Evolutionary conservation across 1,284 basidiomycete genomes (phyloP).

Genomic region (Sanghuangporus baumii): DNA sequence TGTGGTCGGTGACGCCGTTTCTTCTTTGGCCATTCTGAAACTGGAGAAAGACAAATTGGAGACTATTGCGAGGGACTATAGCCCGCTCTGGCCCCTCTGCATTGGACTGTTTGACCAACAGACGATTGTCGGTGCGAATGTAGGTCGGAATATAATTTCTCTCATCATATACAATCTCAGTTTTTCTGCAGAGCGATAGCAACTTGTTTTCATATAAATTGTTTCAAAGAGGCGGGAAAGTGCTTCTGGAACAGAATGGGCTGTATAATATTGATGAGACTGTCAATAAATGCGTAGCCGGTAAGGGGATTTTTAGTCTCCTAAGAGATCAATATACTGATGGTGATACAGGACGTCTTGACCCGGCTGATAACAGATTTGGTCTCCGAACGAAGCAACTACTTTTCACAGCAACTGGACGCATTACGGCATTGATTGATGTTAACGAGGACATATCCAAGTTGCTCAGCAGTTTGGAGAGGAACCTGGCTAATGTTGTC

Average conservation of each 20-base stretch:
- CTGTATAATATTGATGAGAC: slow-evolving; percentile 64
- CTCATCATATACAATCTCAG: not conserved
- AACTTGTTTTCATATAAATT: slow-evolving; percentile 73
- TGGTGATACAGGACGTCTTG: slow-evolving; percentile 1
- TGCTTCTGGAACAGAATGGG: slow-evolving; percentile 54
- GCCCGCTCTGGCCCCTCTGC: slow-evolving; percentile 65
- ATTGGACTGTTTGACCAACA: slow-evolving; percentile 49
- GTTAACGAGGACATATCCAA: slow-evolving; percentile 46
- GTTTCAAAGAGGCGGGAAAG: slow-evolving; percentile 33
- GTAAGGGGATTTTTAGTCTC: slow-evolving; percentile 30
- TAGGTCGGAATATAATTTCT: slow-evolving; percentile 34
- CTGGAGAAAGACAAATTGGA: slow-evolving; percentile 43
- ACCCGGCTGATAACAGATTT: not conserved
- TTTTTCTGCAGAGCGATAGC: slow-evolving; percentile 49
- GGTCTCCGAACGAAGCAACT: slow-evolving; percentile 53
- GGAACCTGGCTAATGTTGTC: slow-evolving; percentile 63
- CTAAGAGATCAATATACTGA: not conserved
- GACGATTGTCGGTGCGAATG: slow-evolving; percentile 73
- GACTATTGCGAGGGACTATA: slow-evolving; percentile 71
- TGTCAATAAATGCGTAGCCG: slow-evolving; percentile 63
- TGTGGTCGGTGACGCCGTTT: slow-evolving; percentile 75
- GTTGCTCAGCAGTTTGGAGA: slow-evolving; percentile 70
- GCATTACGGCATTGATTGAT: slow-evolving; percentile 75
- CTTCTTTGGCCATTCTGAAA: slow-evolving; percentile 72
- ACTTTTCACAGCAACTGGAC: slow-evolving; percentile 77